Evolutionary conservation across 1,284 basidiomycete species (phyloP), one percentile per base, ranked within the genome.

Genomic region (Apiotrichum gamsii): DNA sequence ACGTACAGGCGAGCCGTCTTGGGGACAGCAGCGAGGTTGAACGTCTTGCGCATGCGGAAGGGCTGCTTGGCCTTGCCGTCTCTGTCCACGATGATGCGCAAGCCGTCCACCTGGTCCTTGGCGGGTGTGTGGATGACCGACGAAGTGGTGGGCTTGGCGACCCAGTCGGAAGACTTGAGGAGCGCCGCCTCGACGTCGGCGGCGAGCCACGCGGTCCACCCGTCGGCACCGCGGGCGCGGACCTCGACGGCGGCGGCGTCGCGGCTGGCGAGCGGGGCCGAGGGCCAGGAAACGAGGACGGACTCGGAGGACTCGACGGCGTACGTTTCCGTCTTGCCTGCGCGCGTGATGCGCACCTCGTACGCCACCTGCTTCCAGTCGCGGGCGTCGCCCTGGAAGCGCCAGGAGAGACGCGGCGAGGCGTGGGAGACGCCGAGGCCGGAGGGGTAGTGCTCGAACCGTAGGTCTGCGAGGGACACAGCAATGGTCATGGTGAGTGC

Each of bases 281-380:
- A 54, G 3, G 65, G 65, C 65, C 65, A 67, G 3, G 61, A 49
- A 3, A 65, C 62, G 10, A 63, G 48, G 3, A 62, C 52, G 3
- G 49, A 57, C 10, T 59, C 34, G 2, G 30, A 24, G 2, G 54
- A 55, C 0, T 53, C 33, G 5, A 57, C 52, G 1, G 25, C 37
- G 44, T 54, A 59, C 1, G 35, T 19, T 28, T 62, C 48, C n/a
- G 49, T 51, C 6, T 46, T 39, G 16, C 37, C 39, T n/a, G 39
- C 14, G 6, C 54, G 49, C 3, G 32, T 33, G 33, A 67, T 38
- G 18, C 31, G 16, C 3, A 69, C n/a, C 33, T 60, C 58, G 52
- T 64, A 69, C 3, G 48, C 49, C 3, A 32, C 19, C 45, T 69
- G 67, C 13, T 24, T 45, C 67, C 67, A 67, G 44, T 48, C 45